Conservation (phyloP, 75 land plant genomes). For the Cunninghamia lanceolata region DNA sequence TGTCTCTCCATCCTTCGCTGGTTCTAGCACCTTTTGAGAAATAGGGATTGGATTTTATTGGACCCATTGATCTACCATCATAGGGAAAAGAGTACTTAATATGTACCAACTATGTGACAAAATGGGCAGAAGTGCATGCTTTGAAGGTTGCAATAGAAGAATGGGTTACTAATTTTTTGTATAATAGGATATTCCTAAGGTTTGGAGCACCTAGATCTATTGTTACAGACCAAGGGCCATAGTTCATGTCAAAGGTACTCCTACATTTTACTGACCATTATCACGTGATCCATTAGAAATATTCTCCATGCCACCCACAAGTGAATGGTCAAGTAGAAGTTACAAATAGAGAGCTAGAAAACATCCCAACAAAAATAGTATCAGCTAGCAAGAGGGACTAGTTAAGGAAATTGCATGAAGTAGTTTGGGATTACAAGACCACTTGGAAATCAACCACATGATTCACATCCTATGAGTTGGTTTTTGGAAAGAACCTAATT, state of each 20-base stretch:
- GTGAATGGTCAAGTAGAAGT: background rate
- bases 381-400: background rate
- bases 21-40: too few species aligned
- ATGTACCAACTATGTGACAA: background rate
- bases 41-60: too few species aligned
- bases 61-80: too few species aligned
- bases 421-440: background rate
- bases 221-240: background rate
- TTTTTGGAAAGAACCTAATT: background rate
- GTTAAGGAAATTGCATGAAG: background rate
- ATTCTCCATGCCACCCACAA: background rate
- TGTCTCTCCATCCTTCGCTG: too few species aligned
- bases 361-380: background rate
- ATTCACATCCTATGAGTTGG: background rate
- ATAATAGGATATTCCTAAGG: background rate
- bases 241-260: background rate
- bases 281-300: background rate
- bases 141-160: background rate
- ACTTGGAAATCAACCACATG: background rate
- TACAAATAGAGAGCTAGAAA: background rate
- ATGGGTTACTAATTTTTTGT: background rate
- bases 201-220: background rate
- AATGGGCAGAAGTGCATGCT: background rate
- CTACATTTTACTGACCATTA: background rate
- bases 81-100: too few species aligned